Evolutionary conservation across 257 asterid species (phyloP), one percentile per base, ranked within the genome.

Genomic region (Rauvolfia tetraphylla): DNA sequence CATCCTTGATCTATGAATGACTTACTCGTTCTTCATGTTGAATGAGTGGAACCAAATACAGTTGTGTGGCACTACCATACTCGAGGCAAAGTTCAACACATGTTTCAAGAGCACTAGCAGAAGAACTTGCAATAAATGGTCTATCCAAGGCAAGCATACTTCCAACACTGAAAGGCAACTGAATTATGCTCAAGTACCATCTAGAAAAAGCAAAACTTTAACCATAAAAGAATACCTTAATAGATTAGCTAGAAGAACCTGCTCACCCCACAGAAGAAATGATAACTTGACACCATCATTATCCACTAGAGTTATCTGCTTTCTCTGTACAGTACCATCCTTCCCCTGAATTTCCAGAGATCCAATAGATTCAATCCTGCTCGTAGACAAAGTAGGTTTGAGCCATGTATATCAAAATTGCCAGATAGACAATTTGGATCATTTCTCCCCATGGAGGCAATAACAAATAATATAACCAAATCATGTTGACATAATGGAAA

Each of bases 131-230:
- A 68, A 92, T 75, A 81, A 81, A 95, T 79, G 99, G 99, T 73
- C 87, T 86, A 79, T 93, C 98, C 75, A 95, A 80, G 74, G 98
- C 99, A 59, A 95, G 97, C 89, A 88, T 92, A 78, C 98, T 91
- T 83, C 99, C 99, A 46, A 88, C 88, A 71, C 99, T 93, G 94
- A 81, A 66, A 79, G 74, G 53, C 51, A 71, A 78, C 69, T 18
- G 77, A 80, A 80, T 80, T 73, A 73, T 58, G 75, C 56, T 34
- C 51, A 79, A n/a, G 22, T 25, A 68, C 65, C 53, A 68, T 53
- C 72, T 17, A 44, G 56, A 41, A 29, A 76, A 2, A 44, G 54
- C 81, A 75, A 38, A 75, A 58, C 54, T 29, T 75, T 65, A 29
- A 61, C 54, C 38, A 36, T 62, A 29, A 75, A 57, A 66, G 69